Percentiles rank a stretch among this genome's conserved stretches.
Evolutionary conservation across 225 moss, liverwort and hornwort genomes (phyloP).

Genomic region (Physcomitrellopsis africana): DNA sequence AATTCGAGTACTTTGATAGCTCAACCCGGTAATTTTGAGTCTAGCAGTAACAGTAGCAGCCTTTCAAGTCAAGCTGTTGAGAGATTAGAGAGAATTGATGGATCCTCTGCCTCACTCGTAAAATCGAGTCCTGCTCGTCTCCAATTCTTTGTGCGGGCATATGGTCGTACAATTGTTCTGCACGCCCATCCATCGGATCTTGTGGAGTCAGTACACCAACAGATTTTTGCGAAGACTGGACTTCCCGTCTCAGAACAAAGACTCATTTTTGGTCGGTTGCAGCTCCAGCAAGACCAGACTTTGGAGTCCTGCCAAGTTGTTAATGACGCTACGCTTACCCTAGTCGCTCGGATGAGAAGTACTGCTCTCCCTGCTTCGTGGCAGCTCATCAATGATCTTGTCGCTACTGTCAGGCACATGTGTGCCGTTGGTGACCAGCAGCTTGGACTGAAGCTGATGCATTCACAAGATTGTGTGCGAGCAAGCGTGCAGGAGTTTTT

Average conservation of each 20-base stretch:
- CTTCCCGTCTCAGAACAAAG: slow-evolving; percentile 94
- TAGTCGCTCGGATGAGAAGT: slow-evolving; percentile 98
- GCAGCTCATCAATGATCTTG: slow-evolving; percentile 94
- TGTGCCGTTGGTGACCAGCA: slow-evolving; percentile 66
- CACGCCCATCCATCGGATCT: slow-evolving; percentile 74
- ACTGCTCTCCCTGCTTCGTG: slow-evolving; percentile 93
- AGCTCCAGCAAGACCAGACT: slow-evolving; percentile 94
- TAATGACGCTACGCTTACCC: slow-evolving; percentile 83
- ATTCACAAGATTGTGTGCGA: slow-evolving; percentile 86
- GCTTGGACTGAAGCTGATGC: slow-evolving; percentile 66
- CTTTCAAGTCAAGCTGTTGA: slow-evolving; percentile 35
- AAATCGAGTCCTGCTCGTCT: slow-evolving; percentile 58
- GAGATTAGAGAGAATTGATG: slow-evolving; percentile 34
- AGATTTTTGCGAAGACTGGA: slow-evolving; percentile 82
- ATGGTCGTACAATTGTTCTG: slow-evolving; percentile 79
- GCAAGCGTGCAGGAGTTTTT: slow-evolving; percentile 90
- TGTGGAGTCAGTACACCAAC: slow-evolving; percentile 90
- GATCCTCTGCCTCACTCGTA: slow-evolving; percentile 41
- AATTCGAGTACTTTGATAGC: slow-evolving; percentile 31
- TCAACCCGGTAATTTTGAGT: slow-evolving; percentile 42
- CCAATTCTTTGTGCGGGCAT: slow-evolving; percentile 93
- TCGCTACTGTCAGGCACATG: slow-evolving; percentile 76
- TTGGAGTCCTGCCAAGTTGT: slow-evolving; percentile 72
- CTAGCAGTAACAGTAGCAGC: slow-evolving; percentile 43
- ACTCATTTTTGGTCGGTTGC: slow-evolving; percentile 84